phyloP scores from a whole-genome alignment of 2,329 filamentous ascomycete species.

The Exophiala mesophila region DNA sequence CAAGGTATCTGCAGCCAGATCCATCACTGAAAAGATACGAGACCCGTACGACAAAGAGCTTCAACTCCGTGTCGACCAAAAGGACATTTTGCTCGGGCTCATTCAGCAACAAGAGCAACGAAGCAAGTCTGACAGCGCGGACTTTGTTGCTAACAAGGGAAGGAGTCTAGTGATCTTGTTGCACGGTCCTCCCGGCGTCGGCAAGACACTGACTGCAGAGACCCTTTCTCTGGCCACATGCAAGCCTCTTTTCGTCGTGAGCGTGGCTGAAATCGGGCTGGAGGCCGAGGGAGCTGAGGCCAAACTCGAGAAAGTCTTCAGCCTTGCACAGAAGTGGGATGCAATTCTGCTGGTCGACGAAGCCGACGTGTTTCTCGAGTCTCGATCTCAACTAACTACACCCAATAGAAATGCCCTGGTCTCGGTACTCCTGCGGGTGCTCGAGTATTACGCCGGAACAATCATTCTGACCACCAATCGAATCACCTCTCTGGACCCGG shows the following conservation, averaged over 20 bases:
- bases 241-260: slow-evolving; percentile 44
- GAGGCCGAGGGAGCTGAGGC: not conserved
- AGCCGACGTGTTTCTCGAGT: slow-evolving; percentile 19
- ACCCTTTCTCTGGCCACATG: slow-evolving; percentile 49
- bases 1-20: too few relatives aligned
- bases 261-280: slow-evolving; percentile 31
- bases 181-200: slow-evolving; percentile 47
- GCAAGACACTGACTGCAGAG: slow-evolving; percentile 55
- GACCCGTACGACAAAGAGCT: too few relatives aligned
- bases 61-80: too few relatives aligned
- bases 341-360: slow-evolving; percentile 21
- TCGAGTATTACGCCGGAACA: slow-evolving; percentile 38
- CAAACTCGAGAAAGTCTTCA: not conserved
- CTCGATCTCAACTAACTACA: slow-evolving; percentile 3
- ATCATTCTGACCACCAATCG: slow-evolving; percentile 45
- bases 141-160: slow-evolving; percentile 50
- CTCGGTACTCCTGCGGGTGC: slow-evolving; percentile 31
- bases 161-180: slow-evolving; percentile 46
- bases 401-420: slow-evolving; percentile 7
- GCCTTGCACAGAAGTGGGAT: slow-evolving; percentile 8
- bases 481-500: slow-evolving; percentile 40
- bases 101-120: too few relatives aligned
- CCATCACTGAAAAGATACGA: too few relatives aligned
- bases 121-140: too few relatives aligned
- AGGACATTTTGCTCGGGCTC: too few relatives aligned